These are phyloP conservation scores for Aspergillus sclerotioniger DNA, from an alignment of 495 filamentous ascomycete species.

Conservation along the genomic window DNA sequence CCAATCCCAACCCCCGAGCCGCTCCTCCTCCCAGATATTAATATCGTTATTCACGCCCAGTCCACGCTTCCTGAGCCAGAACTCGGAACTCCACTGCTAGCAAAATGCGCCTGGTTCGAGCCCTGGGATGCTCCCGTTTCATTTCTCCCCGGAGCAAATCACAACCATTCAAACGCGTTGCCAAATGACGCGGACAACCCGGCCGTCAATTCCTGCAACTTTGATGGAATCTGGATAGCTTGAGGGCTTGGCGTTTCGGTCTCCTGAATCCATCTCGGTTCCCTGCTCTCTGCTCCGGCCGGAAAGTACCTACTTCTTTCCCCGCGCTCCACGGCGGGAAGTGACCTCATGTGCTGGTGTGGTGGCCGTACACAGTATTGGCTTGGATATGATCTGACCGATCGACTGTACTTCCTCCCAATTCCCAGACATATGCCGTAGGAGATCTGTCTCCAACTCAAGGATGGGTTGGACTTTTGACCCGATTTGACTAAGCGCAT, in stretches of 20 bases:
- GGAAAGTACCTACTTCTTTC: constrained; percentile 1
- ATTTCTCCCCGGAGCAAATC: constrained; percentile 4
- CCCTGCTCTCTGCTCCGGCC: background rate
- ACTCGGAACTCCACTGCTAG: background rate
- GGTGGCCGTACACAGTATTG: no score
- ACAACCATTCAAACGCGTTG: constrained; percentile 7
- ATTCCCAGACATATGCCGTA: no score
- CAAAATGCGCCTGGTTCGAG: background rate
- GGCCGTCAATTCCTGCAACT: background rate
- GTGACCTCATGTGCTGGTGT: background rate
- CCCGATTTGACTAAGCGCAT: background rate
- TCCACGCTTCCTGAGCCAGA: background rate
- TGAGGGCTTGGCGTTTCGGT: constrained; percentile 9
- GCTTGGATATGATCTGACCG: background rate
- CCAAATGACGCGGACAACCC: constrained; percentile 6
- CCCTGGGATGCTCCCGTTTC: constrained; percentile 6
- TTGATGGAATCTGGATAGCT: background rate
- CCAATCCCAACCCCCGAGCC: background rate
- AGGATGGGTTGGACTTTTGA: no score
- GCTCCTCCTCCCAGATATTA: background rate
- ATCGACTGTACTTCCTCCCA: background rate
- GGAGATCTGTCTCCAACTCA: no score
- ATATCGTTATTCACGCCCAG: background rate
- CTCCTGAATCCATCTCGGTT: background rate
- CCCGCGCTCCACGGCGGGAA: constrained; percentile 12